Percentiles rank a stretch among this genome's conserved stretches.
These are phyloP conservation scores for Candida fluviatilis DNA, from an alignment of 805 yeast species.

Conservation along the genomic window DNA sequence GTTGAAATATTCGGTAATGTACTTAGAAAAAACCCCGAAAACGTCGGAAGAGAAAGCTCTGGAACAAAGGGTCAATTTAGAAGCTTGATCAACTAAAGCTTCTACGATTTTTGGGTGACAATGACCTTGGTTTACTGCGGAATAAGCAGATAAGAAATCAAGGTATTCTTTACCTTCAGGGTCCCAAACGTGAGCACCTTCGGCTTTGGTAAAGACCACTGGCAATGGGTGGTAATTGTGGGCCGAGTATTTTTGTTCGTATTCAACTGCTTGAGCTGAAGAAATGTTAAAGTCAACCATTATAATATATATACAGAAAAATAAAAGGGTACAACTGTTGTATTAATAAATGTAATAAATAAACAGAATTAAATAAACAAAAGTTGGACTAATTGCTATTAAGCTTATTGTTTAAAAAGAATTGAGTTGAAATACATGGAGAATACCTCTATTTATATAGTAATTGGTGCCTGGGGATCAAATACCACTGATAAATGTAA, in stretches of 20 bases:
- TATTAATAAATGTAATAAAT: too few relatives aligned
- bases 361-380: too few relatives aligned
- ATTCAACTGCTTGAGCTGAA: constrained; percentile 58
- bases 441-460: too few relatives aligned
- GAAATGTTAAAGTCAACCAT: constrained; percentile 44
- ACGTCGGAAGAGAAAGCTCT: constrained; percentile 90
- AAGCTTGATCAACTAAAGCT: constrained; percentile 86
- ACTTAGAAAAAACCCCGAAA: constrained; percentile 84
- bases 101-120: constrained; percentile 89
- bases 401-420: too few relatives aligned
- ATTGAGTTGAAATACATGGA: neutral
- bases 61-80: constrained; percentile 77
- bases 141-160: constrained; percentile 90
- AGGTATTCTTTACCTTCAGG: constrained; percentile 94
- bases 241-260: constrained; percentile 82
- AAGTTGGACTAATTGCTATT: neutral
- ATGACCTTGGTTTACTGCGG: constrained; percentile 98
- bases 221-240: constrained; percentile 97
- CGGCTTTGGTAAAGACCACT: constrained; percentile 82
- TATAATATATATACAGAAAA: neutral
- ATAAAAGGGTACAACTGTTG: too few relatives aligned
- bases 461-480: too few relatives aligned
- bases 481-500: too few relatives aligned
- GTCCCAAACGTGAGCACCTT: constrained; percentile 95
- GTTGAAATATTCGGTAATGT: constrained; percentile 79